Evolutionary conservation across 2,329 filamentous ascomycete genomes (phyloP).

Genomic region (Trichoderma sp.): DNA sequence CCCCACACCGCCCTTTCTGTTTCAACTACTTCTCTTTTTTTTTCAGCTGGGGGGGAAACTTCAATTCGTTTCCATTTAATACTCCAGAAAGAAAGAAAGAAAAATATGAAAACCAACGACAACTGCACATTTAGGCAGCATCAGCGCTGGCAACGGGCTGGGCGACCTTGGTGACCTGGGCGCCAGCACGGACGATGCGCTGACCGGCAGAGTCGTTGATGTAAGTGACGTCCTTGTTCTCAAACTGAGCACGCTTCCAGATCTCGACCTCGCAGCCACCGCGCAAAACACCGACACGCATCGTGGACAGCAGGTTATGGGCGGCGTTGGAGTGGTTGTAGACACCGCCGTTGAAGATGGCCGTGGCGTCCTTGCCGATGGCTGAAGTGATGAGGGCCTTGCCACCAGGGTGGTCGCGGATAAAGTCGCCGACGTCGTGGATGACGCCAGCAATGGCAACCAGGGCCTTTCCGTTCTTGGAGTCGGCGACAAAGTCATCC

Average conservation of each 20-base stretch:
- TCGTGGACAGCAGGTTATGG: constrained; percentile 83
- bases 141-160: constrained; percentile 79
- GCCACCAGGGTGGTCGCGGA: constrained; percentile 87
- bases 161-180: constrained; percentile 78
- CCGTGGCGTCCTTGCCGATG: constrained; percentile 83
- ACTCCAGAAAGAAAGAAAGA: background rate
- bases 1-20: background rate
- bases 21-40: background rate
- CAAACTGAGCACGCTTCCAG: constrained; percentile 82
- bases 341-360: constrained; percentile 88
- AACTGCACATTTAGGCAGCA: constrained; percentile 57
- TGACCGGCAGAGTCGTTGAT: constrained; percentile 78
- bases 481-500: constrained; percentile 78
- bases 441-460: constrained; percentile 79
- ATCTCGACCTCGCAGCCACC: constrained; percentile 88
- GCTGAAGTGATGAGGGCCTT: constrained; percentile 80
- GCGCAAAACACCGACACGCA: constrained; percentile 82
- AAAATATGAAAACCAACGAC: background rate
- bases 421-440: constrained; percentile 79
- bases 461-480: constrained; percentile 72
- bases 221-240: constrained; percentile 78
- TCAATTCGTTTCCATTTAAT: background rate
- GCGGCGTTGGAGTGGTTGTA: constrained; percentile 88
- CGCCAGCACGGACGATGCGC: constrained; percentile 79
- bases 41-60: background rate